These are phyloP conservation scores for Cladobotryum mycophilum DNA, from an alignment of 2,329 filamentous ascomycete genomes.

Conservation along the genomic window DNA sequence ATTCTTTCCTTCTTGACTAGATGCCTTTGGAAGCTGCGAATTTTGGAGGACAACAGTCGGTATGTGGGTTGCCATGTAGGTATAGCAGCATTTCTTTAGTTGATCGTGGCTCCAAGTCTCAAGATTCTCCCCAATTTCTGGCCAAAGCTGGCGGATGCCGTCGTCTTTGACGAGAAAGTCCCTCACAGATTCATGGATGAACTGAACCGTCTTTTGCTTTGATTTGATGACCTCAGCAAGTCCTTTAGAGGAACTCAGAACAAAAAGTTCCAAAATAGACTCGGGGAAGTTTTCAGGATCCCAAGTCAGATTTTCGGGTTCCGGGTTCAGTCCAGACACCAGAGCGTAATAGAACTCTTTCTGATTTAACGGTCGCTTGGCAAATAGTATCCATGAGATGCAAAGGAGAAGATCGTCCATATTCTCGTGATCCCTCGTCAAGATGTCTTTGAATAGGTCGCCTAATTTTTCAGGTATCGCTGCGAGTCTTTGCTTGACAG, in stretches of 20 bases:
- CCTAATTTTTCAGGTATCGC: constrained; percentile 34
- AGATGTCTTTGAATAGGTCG: constrained; percentile 45
- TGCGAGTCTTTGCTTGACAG: constrained; percentile 22
- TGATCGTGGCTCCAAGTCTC: not conserved
- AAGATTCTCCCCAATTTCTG: not conserved
- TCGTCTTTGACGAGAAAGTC: constrained; percentile 37
- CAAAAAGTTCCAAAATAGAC: constrained; percentile 25
- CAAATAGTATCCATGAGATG: constrained; percentile 47
- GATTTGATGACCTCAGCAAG: constrained; percentile 33
- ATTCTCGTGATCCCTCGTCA: constrained; percentile 39
- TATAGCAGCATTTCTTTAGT: constrained; percentile 2
- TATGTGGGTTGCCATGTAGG: not conserved
- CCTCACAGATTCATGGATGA: constrained; percentile 44
- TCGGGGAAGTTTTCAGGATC: constrained; percentile 11
- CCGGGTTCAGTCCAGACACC: not conserved
- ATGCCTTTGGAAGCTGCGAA: not conserved
- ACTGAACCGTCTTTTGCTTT: constrained; percentile 30
- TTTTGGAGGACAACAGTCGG: not conserved
- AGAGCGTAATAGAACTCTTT: constrained; percentile 36
- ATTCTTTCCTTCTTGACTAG: not conserved
- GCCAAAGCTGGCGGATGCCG: constrained; percentile 19
- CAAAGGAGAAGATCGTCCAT: constrained; percentile 36
- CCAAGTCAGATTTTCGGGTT: constrained; percentile 8
- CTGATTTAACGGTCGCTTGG: constrained; percentile 34
- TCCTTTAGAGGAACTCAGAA: constrained; percentile 39